phyloP scores from a whole-genome alignment of 371 early-diverging fungal genomes.

The Mucor circinelloides region DNA sequence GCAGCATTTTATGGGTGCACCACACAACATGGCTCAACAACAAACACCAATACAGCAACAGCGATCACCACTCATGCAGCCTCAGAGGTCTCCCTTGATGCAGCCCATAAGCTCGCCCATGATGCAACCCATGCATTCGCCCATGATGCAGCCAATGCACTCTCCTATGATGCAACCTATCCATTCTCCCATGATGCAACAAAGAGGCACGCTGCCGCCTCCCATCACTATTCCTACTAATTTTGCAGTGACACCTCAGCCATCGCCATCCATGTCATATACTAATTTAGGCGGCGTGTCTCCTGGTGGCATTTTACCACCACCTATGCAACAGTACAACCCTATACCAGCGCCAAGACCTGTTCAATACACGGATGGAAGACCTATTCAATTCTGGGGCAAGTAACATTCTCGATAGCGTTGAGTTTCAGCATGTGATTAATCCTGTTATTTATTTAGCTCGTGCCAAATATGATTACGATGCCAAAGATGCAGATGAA shows the following conservation, averaged over 20 bases:
- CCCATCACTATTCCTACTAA: slow-evolving; percentile 22
- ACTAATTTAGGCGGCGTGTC: slow-evolving; percentile 4
- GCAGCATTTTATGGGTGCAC: slow-evolving; percentile 4
- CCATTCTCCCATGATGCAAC: slow-evolving; percentile 19
- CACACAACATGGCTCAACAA: slow-evolving; percentile 6
- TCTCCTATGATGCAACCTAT: slow-evolving; percentile 25
- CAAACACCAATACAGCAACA: slow-evolving; percentile 1
- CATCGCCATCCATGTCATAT: slow-evolving; percentile 20
- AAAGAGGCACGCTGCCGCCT: slow-evolving; percentile 17
- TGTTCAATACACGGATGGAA: slow-evolving; percentile 32
- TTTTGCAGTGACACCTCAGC: slow-evolving; percentile 15
- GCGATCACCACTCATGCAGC: slow-evolving; percentile 14
- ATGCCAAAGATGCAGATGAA: slow-evolving; percentile 31
- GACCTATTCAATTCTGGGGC: slow-evolving; percentile 44
- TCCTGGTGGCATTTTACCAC: slow-evolving; percentile 16
- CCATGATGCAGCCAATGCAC: slow-evolving; percentile 24
- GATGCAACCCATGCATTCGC: slow-evolving; percentile 24
- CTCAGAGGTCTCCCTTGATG: slow-evolving; percentile 20
- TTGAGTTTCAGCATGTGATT: too few relatives aligned
- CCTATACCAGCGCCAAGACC: slow-evolving; percentile 16
- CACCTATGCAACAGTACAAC: not conserved
- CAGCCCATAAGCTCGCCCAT: slow-evolving; percentile 21
- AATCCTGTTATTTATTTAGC: slow-evolving; percentile 20
- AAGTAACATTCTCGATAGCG: too few relatives aligned
- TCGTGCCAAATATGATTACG: slow-evolving; percentile 41